Conservation (phyloP, 192 early-diverging fungal genomes). For the Diversispora eburnea region DNA sequence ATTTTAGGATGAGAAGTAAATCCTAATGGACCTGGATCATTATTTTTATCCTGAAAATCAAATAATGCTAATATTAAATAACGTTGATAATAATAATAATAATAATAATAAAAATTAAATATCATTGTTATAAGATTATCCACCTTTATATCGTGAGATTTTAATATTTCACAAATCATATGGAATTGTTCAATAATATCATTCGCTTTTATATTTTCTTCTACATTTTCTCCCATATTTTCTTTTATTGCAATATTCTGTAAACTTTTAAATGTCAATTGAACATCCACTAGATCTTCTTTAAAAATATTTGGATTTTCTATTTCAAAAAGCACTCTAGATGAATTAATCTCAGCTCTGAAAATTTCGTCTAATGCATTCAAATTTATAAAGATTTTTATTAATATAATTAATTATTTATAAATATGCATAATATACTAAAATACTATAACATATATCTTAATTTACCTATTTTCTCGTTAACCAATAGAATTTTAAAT, state of each 20-base stretch:
- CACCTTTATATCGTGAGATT: neutral
- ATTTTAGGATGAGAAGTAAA: neutral
- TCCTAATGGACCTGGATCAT: conserved; percentile 9
- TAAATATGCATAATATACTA: neutral
- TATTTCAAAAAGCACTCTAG: conserved; percentile 8
- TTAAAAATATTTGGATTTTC: conserved; percentile 27
- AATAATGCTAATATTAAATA: neutral
- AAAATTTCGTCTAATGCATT: neutral
- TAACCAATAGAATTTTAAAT: neutral
- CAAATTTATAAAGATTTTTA: neutral
- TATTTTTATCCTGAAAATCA: neutral
- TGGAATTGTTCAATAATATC: conserved; percentile 8
- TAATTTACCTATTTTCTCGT: conserved; percentile 4
- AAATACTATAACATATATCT: neutral
- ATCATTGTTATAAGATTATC: neutral
- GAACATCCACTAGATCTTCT: conserved; percentile 23
- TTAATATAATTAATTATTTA: neutral
- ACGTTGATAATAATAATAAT: neutral
- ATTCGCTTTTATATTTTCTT: neutral
- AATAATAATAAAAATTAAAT: too few species aligned
- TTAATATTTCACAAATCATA: neutral
- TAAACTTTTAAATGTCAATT: conserved; percentile 14
- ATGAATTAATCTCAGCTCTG: neutral
- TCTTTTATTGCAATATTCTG: neutral
- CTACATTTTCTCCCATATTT: neutral